phyloP scores from a whole-genome alignment of 1,139 yeast genomes.

The Debaryomyces subglobosus region DNA sequence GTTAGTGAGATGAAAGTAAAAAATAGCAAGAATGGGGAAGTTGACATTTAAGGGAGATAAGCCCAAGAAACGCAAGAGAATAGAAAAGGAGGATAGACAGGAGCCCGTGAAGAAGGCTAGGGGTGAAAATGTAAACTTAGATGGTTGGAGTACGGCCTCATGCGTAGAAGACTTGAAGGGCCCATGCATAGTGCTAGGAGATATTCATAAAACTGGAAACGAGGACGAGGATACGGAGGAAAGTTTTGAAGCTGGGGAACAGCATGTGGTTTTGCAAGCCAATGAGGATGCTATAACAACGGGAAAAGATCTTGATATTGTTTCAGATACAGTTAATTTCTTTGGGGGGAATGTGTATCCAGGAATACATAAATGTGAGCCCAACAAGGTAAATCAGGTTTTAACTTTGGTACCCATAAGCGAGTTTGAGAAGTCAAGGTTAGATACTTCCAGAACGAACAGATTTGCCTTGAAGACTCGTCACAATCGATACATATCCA shows the following conservation, averaged over 20 bases:
- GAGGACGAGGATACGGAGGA: no score
- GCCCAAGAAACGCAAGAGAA: conserved; percentile 13
- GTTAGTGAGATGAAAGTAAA: conserved; percentile 4
- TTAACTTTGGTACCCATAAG: conserved; percentile 11
- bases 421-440: conserved; percentile 8
- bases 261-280: neutral
- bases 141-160: conserved; percentile 16
- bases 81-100: neutral
- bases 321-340: conserved; percentile 10
- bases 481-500: conserved; percentile 9
- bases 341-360: conserved; percentile 6
- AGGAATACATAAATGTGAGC: conserved; percentile 12
- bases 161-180: conserved; percentile 14
- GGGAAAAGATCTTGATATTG: conserved; percentile 2
- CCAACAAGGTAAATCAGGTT: conserved; percentile 12
- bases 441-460: conserved; percentile 2
- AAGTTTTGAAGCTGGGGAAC: neutral
- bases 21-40: conserved; percentile 15
- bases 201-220: neutral
- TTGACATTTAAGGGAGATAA: conserved; percentile 17
- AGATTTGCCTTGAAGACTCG: conserved; percentile 10
- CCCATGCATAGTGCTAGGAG: conserved; percentile 12
- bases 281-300: neutral
- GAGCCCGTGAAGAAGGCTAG: neutral
- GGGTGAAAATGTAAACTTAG: conserved; percentile 2